Conservation (phyloP, 2,329 filamentous ascomycete species). For the Botrytis aclada region DNA sequence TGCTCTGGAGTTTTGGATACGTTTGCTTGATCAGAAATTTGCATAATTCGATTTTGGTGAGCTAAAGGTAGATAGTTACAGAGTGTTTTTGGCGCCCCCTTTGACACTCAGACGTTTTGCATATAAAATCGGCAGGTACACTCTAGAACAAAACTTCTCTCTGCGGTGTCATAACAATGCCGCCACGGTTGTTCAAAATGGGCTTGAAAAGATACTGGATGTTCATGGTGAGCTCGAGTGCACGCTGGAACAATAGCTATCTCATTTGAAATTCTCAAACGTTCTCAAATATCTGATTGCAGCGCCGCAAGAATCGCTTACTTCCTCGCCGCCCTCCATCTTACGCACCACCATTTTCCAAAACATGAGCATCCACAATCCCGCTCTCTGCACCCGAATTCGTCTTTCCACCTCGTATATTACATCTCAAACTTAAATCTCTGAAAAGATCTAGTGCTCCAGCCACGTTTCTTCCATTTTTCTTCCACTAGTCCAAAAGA, state of each 20-base stretch:
- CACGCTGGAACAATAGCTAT: neutral
- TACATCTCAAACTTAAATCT: too few species aligned
- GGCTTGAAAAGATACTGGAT: neutral
- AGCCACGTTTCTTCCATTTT: neutral
- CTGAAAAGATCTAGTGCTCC: too few species aligned
- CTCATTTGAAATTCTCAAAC: neutral
- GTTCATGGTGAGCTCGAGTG: neutral
- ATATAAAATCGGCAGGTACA: neutral
- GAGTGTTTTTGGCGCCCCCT: neutral
- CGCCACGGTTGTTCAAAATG: neutral
- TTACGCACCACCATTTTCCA: neutral
- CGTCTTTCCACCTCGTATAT: too few species aligned
- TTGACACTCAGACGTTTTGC: neutral
- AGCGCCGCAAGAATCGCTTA: neutral
- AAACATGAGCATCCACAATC: neutral
- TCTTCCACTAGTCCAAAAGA: neutral
- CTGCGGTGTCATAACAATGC: neutral
- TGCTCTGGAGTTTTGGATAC: neutral
- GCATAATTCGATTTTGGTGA: neutral
- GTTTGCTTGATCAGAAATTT: neutral
- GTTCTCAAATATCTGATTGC: neutral
- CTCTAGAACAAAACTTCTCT: neutral
- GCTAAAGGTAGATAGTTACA: neutral
- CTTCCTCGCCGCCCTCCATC: neutral
- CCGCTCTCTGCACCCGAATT: neutral